Evolutionary conservation across 78 protist species (phyloP).

Genomic region (Emiliania huxleyi): DNA sequence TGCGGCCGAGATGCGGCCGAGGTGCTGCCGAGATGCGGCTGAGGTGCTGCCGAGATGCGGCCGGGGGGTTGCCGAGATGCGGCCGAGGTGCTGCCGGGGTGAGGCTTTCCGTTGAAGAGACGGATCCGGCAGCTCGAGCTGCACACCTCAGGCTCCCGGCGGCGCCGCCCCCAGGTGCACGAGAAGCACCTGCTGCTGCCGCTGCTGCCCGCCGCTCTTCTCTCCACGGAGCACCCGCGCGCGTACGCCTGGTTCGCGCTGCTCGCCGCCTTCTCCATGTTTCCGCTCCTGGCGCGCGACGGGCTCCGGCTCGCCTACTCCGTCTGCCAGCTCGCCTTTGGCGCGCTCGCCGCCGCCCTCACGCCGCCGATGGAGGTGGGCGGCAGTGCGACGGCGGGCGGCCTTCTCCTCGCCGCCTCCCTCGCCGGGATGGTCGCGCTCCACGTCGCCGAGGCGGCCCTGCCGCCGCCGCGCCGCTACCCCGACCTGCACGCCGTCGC

Average conservation of each 20-base stretch:
- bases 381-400: too few relatives aligned
- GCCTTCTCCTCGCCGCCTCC: not conserved
- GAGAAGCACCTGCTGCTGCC: conserved; percentile 87
- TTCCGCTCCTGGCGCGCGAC: conserved; percentile 33
- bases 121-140: too few relatives aligned
- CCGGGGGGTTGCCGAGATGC: too few relatives aligned
- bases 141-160: too few relatives aligned
- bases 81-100: too few relatives aligned
- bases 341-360: not conserved
- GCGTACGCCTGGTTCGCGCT: not conserved
- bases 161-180: too few relatives aligned
- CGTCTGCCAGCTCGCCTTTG: too few relatives aligned
- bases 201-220: conserved; percentile 47
- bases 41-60: too few relatives aligned
- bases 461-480: not conserved
- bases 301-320: not conserved
- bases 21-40: too few relatives aligned
- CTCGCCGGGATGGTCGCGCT: not conserved
- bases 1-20: too few relatives aligned
- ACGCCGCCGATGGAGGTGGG: too few relatives aligned
- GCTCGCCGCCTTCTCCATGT: not conserved
- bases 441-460: not conserved
- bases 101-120: too few relatives aligned
- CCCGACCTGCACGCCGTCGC: not conserved
- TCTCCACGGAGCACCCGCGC: not conserved